Conservation (phyloP, 306 rosid species). For the Vigna radiata region DNA sequence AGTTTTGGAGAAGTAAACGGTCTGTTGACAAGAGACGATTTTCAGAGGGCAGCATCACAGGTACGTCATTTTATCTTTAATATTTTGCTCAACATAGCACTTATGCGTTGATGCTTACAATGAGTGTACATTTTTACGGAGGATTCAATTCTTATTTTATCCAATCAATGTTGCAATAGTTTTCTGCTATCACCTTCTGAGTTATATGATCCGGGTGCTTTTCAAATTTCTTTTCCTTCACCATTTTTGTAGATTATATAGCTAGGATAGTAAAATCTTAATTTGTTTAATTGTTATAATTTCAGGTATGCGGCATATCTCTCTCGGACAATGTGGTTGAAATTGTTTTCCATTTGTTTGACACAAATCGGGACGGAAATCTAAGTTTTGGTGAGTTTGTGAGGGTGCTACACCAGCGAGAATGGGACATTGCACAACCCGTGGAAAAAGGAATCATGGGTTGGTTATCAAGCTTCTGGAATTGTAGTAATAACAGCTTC, state of each 20-base stretch:
- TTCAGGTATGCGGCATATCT: slow-evolving; percentile 76
- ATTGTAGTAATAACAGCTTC: slow-evolving; percentile 33
- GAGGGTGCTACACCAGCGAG: slow-evolving; percentile 66
- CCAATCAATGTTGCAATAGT: background rate
- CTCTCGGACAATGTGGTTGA: slow-evolving; percentile 69
- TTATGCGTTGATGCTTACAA: background rate
- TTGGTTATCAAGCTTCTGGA: slow-evolving; percentile 53
- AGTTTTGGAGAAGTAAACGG: slow-evolving; percentile 86
- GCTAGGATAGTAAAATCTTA: background rate
- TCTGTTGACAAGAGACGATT: slow-evolving; percentile 68
- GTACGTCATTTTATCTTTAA: slow-evolving; percentile 50
- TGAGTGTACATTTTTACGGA: background rate
- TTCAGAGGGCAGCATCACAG: slow-evolving; percentile 84
- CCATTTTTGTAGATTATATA: background rate
- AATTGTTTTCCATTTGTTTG: slow-evolving; percentile 80
- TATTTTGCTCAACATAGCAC: slow-evolving; percentile 28
- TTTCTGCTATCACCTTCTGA: background rate
- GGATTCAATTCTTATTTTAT: background rate
- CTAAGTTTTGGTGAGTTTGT: slow-evolving; percentile 73
- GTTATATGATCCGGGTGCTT: background rate
- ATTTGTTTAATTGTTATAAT: slow-evolving; percentile 33
- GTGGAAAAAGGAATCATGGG: slow-evolving; percentile 63
- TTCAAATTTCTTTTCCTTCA: background rate
- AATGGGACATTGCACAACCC: slow-evolving; percentile 72
- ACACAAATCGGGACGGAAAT: slow-evolving; percentile 70